Evolutionary conservation across 2,329 filamentous ascomycete species (phyloP).

Genomic region (Talaromyces sp.): DNA sequence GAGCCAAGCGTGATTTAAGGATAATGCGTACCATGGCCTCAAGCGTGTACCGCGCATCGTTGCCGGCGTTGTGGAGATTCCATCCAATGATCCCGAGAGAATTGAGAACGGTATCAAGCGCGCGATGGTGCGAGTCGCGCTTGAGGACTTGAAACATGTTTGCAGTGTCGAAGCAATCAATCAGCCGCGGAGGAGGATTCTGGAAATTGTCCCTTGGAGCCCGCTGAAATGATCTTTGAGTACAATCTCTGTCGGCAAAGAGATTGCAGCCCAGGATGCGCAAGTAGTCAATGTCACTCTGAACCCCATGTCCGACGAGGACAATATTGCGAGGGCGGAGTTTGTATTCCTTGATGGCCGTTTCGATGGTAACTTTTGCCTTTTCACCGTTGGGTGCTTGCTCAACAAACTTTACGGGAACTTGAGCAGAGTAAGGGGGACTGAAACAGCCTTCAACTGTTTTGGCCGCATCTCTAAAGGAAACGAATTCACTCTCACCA

Average conservation of each 20-base stretch:
- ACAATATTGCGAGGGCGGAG: conserved; percentile 54
- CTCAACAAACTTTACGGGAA: conserved; percentile 11
- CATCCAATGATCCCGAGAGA: conserved; percentile 59
- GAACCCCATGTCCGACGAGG: conserved; percentile 72
- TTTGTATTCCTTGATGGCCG: conserved; percentile 11
- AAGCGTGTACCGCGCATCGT: conserved; percentile 77
- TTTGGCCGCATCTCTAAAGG: conserved; percentile 38
- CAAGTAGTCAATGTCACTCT: conserved; percentile 65
- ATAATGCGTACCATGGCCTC: conserved; percentile 65
- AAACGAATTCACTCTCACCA: conserved; percentile 54
- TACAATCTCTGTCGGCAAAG: conserved; percentile 13
- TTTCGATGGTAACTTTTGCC: conserved; percentile 1
- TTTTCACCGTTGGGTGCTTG: conserved; percentile 5
- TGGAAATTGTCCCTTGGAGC: background rate
- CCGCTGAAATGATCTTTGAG: background rate
- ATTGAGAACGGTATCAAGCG: conserved; percentile 57
- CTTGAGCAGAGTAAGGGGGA: conserved; percentile 46
- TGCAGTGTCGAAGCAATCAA: conserved; percentile 69
- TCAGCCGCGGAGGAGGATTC: conserved; percentile 37
- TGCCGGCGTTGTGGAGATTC: conserved; percentile 79
- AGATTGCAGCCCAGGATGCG: conserved; percentile 57
- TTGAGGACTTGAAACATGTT: conserved; percentile 62
- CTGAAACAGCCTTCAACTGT: conserved; percentile 52
- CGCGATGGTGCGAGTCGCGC: conserved; percentile 48
- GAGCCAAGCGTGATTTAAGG: conserved; percentile 28